These are phyloP conservation scores for Serendipita indica DNA, from an alignment of 768 basidiomycete genomes.

Conservation along the genomic window DNA sequence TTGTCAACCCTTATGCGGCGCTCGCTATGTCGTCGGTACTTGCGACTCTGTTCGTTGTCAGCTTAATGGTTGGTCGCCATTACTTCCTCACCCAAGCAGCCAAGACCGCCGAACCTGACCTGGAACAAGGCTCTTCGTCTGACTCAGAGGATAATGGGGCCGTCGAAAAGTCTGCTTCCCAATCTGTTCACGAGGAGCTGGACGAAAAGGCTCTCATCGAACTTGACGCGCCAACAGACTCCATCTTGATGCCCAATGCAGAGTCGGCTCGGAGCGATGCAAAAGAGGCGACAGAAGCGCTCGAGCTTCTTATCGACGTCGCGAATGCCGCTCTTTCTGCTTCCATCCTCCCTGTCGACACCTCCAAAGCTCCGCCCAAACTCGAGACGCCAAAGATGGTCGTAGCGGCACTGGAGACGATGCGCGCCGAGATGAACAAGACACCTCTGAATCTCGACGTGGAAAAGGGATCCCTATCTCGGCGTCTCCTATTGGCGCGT, in stretches of 20 bases:
- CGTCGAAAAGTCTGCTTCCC: not conserved
- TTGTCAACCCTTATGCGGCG: slow-evolving; percentile 1
- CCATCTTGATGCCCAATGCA: not conserved
- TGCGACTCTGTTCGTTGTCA: slow-evolving; percentile 4
- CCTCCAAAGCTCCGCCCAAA: not conserved
- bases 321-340: not conserved
- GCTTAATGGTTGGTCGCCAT: not conserved
- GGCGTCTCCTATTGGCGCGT: not conserved
- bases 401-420: not conserved
- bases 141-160: not conserved
- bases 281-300: not conserved
- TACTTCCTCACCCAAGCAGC: not conserved
- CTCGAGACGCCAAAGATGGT: not conserved
- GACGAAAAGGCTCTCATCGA: not conserved
- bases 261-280: not conserved
- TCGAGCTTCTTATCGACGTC: not conserved
- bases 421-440: not conserved
- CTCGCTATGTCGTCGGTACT: not conserved
- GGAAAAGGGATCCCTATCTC: not conserved
- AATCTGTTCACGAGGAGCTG: not conserved
- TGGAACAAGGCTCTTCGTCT: not conserved
- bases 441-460: not conserved
- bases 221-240: not conserved
- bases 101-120: not conserved
- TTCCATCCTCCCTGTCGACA: not conserved